Percentiles rank a stretch among this genome's conserved stretches.
Conservation (phyloP, 2,329 filamentous ascomycete species). For the Emergomyces pasteurianus region DNA sequence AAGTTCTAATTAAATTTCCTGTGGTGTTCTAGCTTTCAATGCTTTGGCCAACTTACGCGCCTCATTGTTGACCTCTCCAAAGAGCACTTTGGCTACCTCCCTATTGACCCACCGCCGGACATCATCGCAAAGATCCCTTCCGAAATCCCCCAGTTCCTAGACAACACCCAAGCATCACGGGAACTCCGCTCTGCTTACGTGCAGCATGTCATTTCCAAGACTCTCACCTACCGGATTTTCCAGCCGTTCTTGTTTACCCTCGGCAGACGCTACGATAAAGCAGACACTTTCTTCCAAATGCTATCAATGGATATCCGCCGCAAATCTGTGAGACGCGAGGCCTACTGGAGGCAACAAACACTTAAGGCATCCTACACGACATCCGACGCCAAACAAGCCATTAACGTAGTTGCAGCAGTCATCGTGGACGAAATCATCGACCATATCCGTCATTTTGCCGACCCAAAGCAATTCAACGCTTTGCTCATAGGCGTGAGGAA, state of each 20-base stretch:
- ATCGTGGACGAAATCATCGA: slow-evolving; percentile 47
- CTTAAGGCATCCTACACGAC: slow-evolving; percentile 46
- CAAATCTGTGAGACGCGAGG: slow-evolving; percentile 45
- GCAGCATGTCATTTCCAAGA: slow-evolving; percentile 44
- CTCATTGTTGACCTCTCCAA: slow-evolving; percentile 41
- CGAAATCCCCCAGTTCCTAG: slow-evolving; percentile 43
- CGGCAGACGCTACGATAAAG: slow-evolving; percentile 42
- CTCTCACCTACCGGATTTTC: slow-evolving; percentile 46
- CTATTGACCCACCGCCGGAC: slow-evolving; percentile 39
- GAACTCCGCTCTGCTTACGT: slow-evolving; percentile 44
- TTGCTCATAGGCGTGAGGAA: slow-evolving; percentile 40
- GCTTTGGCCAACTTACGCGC: slow-evolving; percentile 40
- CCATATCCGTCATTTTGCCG: slow-evolving; percentile 42
- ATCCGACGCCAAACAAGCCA: slow-evolving; percentile 44
- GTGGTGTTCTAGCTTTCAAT: slow-evolving; percentile 35
- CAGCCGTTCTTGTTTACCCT: slow-evolving; percentile 47
- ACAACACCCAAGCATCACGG: slow-evolving; percentile 40
- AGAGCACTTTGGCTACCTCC: slow-evolving; percentile 41
- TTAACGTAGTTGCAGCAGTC: slow-evolving; percentile 43
- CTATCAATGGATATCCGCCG: slow-evolving; percentile 45
- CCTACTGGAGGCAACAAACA: slow-evolving; percentile 47
- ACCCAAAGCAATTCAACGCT: slow-evolving; percentile 39
- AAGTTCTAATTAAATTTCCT: slow-evolving; percentile 28
- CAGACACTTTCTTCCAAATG: slow-evolving; percentile 43
- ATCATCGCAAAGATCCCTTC: slow-evolving; percentile 41